Evolutionary conservation across 352 stramenopile species (phyloP).

Genomic region (Phytophthora citrophthora): DNA sequence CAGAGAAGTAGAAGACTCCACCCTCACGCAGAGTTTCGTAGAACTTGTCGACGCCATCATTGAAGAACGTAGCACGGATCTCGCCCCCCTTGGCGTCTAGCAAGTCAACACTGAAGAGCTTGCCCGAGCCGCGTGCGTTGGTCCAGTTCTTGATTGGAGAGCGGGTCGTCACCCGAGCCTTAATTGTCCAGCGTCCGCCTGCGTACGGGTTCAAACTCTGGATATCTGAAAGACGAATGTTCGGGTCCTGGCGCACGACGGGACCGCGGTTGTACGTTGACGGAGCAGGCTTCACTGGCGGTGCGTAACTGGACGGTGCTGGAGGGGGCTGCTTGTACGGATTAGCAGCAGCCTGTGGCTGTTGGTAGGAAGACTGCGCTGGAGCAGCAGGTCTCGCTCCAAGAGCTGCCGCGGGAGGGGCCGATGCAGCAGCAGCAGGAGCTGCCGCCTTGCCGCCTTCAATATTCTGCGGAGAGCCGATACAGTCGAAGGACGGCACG

Average conservation of each 20-base stretch:
- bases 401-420: constrained; percentile 32
- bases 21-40: constrained; percentile 91
- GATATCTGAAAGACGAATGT: constrained; percentile 84
- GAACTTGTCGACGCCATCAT: constrained; percentile 98
- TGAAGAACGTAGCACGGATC: constrained; percentile 99
- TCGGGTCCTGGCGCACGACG: constrained; percentile 83
- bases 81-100: constrained; percentile 95
- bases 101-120: constrained; percentile 97
- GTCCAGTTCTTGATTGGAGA: constrained; percentile 95
- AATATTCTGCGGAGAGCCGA: constrained; percentile 78
- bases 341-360: constrained; percentile 29
- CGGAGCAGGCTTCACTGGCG: constrained; percentile 33
- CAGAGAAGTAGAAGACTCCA: constrained; percentile 95
- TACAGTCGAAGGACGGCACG: constrained; percentile 73
- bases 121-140: constrained; percentile 96
- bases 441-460: constrained; percentile 61
- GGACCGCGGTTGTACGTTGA: constrained; percentile 75
- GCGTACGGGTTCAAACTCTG: constrained; percentile 96
- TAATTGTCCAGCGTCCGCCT: constrained; percentile 95
- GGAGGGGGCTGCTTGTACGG: constrained; percentile 37
- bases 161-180: constrained; percentile 94
- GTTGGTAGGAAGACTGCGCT: constrained; percentile 45
- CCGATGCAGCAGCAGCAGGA: constrained; percentile 28
- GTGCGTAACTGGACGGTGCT: constrained; percentile 34
- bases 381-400: constrained; percentile 34